Conservation (phyloP, 768 basidiomycete genomes). For the Hemileccinum impolitum region DNA sequence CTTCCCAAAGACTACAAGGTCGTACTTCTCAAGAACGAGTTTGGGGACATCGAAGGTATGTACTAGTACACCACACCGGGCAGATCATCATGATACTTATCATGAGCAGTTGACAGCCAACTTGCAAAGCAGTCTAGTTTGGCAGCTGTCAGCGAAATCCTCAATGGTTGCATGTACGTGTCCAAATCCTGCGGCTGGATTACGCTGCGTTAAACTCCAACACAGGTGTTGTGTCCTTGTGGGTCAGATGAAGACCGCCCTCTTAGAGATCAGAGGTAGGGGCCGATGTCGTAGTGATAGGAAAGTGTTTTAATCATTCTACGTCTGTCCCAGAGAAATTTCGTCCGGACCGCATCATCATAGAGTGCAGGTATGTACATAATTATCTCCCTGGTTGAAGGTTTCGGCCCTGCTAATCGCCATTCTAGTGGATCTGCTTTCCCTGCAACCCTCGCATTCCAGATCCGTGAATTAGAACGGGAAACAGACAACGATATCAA, state of each 20-base stretch:
- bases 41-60: constrained; percentile 86
- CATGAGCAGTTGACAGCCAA: constrained; percentile 77
- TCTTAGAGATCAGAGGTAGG: constrained; percentile 81
- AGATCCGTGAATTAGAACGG: constrained; percentile 85
- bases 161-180: constrained; percentile 90
- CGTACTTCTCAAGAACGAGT: constrained; percentile 94
- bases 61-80: background rate
- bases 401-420: constrained; percentile 1
- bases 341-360: constrained; percentile 86
- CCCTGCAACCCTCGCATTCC: constrained; percentile 92
- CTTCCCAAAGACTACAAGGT: constrained; percentile 85
- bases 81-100: constrained; percentile 3
- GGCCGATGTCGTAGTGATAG: background rate
- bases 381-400: background rate
- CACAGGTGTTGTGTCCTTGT: constrained; percentile 89
- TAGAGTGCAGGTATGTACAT: constrained; percentile 94
- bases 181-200: constrained; percentile 1
- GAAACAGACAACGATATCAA: constrained; percentile 73
- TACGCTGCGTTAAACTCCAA: background rate
- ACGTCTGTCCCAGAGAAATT: constrained; percentile 60
- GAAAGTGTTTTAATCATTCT: background rate
- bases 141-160: constrained; percentile 86
- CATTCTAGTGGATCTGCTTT: constrained; percentile 81
- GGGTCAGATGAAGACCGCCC: constrained; percentile 89
- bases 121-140: constrained; percentile 82